Evolutionary conservation across 176 grass and related monocot species (phyloP).

Genomic region (Eleusine indica): DNA sequence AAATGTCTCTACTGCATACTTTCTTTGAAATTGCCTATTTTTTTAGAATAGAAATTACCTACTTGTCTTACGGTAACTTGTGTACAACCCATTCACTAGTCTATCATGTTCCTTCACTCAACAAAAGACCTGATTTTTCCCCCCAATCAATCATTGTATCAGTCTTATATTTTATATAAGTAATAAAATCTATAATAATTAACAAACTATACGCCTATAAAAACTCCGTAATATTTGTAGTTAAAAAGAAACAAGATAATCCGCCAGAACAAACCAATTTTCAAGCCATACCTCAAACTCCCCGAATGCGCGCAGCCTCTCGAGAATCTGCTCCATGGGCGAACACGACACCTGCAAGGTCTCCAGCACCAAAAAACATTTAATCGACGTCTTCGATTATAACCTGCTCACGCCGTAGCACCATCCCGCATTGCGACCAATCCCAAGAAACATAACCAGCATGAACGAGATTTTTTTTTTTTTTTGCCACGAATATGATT

Average conservation of each 20-base stretch:
- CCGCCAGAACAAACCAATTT: not conserved
- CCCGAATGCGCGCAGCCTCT: conserved; percentile 77
- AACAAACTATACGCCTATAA: too few relatives aligned
- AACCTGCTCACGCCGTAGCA: conserved; percentile 28
- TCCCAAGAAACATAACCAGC: conserved; percentile 30
- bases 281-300: conserved; percentile 81
- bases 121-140: too few relatives aligned
- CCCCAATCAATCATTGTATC: too few relatives aligned
- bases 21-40: too few relatives aligned
- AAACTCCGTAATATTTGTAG: not conserved
- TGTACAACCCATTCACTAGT: too few relatives aligned
- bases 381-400: not conserved
- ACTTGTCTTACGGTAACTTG: too few relatives aligned
- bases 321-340: conserved; percentile 91
- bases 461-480: conserved; percentile 22
- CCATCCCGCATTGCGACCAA: conserved; percentile 15
- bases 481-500: not conserved
- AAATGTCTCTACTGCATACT: not conserved
- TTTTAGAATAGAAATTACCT: too few relatives aligned
- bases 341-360: conserved; percentile 61
- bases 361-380: conserved; percentile 14
- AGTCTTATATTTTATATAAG: too few relatives aligned
- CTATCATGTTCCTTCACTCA: too few relatives aligned
- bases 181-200: too few relatives aligned
- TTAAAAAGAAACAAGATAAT: conserved; percentile 2